Conservation (phyloP, 441 rosid genomes). For the Populus hybrid region DNA sequence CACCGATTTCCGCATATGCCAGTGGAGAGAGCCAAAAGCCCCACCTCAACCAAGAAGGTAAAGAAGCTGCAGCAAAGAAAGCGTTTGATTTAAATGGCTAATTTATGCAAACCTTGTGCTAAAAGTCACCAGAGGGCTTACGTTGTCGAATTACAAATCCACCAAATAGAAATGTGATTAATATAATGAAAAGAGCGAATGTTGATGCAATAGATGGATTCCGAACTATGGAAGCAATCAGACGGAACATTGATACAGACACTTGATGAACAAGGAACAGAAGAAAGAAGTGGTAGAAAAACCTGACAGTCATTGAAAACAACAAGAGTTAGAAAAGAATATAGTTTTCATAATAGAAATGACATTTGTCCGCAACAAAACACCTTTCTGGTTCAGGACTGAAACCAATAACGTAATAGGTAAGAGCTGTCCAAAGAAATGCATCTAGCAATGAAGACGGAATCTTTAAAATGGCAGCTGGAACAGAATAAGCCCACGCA, state of each 20-base stretch:
- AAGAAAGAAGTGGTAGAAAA: conserved; percentile 28
- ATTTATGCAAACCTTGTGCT: not conserved
- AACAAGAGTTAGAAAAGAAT: not conserved
- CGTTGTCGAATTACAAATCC: conserved; percentile 36
- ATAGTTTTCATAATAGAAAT: not conserved
- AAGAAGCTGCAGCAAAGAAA: conserved; percentile 31
- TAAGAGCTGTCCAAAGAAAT: conserved; percentile 27
- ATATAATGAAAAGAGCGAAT: not conserved
- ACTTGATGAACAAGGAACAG: conserved; percentile 24
- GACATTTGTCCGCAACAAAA: not conserved
- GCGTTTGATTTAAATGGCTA: not conserved
- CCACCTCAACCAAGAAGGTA: conserved; percentile 44
- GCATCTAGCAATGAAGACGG: conserved; percentile 30
- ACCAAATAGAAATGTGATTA: conserved; percentile 28
- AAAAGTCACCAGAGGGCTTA: conserved; percentile 14
- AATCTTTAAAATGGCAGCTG: conserved; percentile 24
- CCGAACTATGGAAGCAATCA: conserved; percentile 26
- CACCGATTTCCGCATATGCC: conserved; percentile 40
- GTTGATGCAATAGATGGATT: conserved; percentile 25
- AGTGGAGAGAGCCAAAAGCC: conserved; percentile 49
- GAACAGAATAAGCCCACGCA: conserved; percentile 32
- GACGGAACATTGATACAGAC: conserved; percentile 27
- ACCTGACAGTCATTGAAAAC: conserved; percentile 15
- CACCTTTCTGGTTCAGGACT: conserved; percentile 30
- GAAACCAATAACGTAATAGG: conserved; percentile 34